A percentile compares a stretch with the other conserved stretches of the same genome.
phyloP scores from a whole-genome alignment of 768 basidiomycete genomes.

The Hygrocybe punicea region DNA sequence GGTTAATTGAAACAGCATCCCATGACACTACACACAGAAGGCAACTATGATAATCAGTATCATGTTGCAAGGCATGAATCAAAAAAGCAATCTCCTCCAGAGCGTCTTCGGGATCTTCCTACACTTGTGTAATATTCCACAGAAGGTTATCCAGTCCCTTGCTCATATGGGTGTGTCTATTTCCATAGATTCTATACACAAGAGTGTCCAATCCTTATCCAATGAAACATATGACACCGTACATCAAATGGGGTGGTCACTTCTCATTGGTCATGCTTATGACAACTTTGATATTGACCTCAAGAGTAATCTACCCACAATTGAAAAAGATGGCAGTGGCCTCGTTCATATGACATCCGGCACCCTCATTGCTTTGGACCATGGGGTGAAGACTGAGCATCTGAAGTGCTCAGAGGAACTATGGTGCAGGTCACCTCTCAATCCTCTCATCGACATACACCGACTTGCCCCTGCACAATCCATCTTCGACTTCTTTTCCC shows the following conservation, averaged over 20 bases:
- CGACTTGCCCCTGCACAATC: slow-evolving; percentile 5
- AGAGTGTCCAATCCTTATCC: slow-evolving; percentile 24
- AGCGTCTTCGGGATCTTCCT: slow-evolving; percentile 10
- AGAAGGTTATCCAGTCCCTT: slow-evolving; percentile 27
- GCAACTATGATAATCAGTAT: background rate
- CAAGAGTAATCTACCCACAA: slow-evolving; percentile 25
- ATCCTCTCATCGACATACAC: slow-evolving; percentile 14
- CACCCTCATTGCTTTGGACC: slow-evolving; percentile 26
- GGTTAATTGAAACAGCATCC: background rate
- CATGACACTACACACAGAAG: background rate
- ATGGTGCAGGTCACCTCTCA: slow-evolving; percentile 29
- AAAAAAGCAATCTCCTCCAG: background rate
- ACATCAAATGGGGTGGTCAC: slow-evolving; percentile 18
- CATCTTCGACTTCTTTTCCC: slow-evolving; percentile 11
- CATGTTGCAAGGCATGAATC: slow-evolving; percentile 3
- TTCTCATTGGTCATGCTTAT: slow-evolving; percentile 32
- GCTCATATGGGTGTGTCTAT: slow-evolving; percentile 30
- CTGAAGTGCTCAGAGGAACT: slow-evolving; percentile 32
- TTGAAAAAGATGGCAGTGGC: slow-evolving; percentile 23
- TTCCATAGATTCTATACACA: slow-evolving; percentile 23
- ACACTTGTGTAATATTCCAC: slow-evolving; percentile 25
- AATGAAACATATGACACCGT: slow-evolving; percentile 16
- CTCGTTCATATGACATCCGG: slow-evolving; percentile 36
- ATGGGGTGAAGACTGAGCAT: slow-evolving; percentile 20
- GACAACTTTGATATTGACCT: slow-evolving; percentile 46